Base-by-base conservation (phyloP, 495 filamentous ascomycete genomes). In the Neurospora sublineolata region DNA sequence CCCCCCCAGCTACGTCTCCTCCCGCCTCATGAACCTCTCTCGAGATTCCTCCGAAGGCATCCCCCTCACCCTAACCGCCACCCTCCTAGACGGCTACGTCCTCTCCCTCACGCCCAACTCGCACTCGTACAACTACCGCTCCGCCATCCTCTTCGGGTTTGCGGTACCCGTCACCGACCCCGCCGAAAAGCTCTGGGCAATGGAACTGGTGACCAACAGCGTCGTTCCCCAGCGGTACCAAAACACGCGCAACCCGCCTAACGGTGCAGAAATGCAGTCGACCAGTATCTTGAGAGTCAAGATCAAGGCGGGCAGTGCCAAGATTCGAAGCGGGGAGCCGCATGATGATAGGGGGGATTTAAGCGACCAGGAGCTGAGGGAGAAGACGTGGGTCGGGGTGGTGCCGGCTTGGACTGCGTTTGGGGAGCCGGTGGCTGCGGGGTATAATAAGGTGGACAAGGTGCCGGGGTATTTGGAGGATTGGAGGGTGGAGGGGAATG, bases 111-210 rank as follows among this genome's bases (percentile, higher is more conserved):
- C 92, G 0, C 93, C 94, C 36, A 90, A 91, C 81, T 83, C 85
- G 27, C 92, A 97, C 83, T 92, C 86, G 78, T 94, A 92, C 84
- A 97, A 97, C 83, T 97, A 95, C 82, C 93, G 93, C 76, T 92
- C 90, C 52, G 93, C 91, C 8, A 81, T 92, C 18, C 84, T 96
- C 36, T 92, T 94, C 77, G 94, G 94, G 6, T 87, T 89, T 76
- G 94, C 92, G 14, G 80, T 75, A 1, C 76, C 91, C 11, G 92
- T 97, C 27, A 86, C 84, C 18, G 87, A 89, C 70, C 77, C 80
- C 3, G 87, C 84, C 8, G 94, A 97, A 79, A 94, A 94, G 77
- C 79, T 92, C 7, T 97, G 87, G 83, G 94, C 94, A 1, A 92
- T 97, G 90, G 80, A 91, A 73, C 80, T 92, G 30, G 88, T 97